These are phyloP conservation scores for Thielaviopsis euricoi DNA, from an alignment of 2,329 filamentous ascomycete species.

Conservation along the genomic window DNA sequence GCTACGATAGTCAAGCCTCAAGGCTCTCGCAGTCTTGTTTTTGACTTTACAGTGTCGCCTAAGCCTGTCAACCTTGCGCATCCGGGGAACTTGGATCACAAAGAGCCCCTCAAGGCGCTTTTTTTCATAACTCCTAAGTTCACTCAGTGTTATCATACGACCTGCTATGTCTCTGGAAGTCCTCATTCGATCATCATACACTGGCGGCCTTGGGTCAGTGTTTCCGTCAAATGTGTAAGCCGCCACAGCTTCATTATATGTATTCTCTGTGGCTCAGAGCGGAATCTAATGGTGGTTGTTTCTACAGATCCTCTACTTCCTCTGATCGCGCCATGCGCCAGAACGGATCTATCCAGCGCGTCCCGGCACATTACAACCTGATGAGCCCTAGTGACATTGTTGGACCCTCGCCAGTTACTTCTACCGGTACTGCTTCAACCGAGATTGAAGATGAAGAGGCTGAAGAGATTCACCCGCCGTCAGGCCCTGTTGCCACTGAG, in stretches of 20 bases:
- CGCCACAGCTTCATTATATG: neutral
- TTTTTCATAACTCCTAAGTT: too few relatives aligned
- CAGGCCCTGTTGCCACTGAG: neutral
- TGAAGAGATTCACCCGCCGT: conserved; percentile 33
- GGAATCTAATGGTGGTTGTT: neutral
- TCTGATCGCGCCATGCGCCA: conserved; percentile 31
- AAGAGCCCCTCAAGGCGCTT: neutral
- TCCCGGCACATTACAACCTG: conserved; percentile 37
- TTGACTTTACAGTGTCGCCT: neutral
- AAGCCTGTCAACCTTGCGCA: neutral
- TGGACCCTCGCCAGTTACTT: conserved; percentile 71
- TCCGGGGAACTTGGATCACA: neutral
- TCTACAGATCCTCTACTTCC: conserved; percentile 26
- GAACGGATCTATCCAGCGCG: conserved; percentile 31
- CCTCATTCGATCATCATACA: conserved; percentile 46
- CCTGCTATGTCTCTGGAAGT: conserved; percentile 46
- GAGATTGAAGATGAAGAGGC: conserved; percentile 67
- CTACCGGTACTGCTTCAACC: conserved; percentile 66
- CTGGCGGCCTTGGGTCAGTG: conserved; percentile 24
- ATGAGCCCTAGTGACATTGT: conserved; percentile 53
- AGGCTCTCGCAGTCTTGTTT: neutral
- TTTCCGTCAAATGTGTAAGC: conserved; percentile 24
- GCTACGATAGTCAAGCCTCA: neutral
- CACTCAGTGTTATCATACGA: neutral
- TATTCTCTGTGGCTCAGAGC: neutral